A percentile compares a stretch with the other conserved stretches of the same genome.
Conservation (phyloP, 2,329 filamentous ascomycete genomes). For the Onygenales sp. region DNA sequence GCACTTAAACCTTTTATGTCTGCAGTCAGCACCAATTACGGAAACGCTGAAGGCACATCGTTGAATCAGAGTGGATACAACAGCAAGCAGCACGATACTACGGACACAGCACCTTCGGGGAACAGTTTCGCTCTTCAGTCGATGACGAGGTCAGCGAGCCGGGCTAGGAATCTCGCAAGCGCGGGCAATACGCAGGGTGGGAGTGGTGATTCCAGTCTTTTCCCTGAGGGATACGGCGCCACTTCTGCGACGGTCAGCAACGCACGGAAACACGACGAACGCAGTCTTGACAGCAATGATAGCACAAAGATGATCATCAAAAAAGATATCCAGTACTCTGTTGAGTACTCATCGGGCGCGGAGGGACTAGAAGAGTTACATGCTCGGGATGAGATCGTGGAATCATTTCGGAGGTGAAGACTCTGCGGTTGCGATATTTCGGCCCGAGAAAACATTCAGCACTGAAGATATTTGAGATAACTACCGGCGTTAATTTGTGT, state of each 20-base stretch:
- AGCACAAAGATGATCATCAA: slow-evolving; percentile 1
- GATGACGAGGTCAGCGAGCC: not conserved
- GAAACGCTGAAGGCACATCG: slow-evolving; percentile 21
- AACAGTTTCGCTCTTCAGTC: not conserved
- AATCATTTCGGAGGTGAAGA: not conserved
- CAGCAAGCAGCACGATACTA: not conserved
- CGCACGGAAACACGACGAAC: not conserved
- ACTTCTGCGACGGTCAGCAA: not conserved
- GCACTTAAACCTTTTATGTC: slow-evolving; percentile 28
- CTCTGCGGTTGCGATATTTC: not conserved
- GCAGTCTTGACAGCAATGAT: not conserved
- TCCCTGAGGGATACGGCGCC: not conserved
- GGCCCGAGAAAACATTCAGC: not conserved
- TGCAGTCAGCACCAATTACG: slow-evolving; percentile 28
- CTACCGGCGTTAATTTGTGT: not conserved
- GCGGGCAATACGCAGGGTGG: not conserved
- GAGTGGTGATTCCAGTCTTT: not conserved
- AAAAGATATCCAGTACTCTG: not conserved
- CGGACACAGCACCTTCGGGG: not conserved
- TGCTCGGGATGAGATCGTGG: not conserved
- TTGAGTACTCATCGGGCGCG: not conserved
- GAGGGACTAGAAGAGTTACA: not conserved
- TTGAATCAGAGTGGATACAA: not conserved
- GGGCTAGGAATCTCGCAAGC: not conserved
- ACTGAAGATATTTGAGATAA: not conserved